These are phyloP conservation scores for Rhizophagus clarus DNA, from an alignment of 192 early-diverging fungal species.

Conservation along the genomic window DNA sequence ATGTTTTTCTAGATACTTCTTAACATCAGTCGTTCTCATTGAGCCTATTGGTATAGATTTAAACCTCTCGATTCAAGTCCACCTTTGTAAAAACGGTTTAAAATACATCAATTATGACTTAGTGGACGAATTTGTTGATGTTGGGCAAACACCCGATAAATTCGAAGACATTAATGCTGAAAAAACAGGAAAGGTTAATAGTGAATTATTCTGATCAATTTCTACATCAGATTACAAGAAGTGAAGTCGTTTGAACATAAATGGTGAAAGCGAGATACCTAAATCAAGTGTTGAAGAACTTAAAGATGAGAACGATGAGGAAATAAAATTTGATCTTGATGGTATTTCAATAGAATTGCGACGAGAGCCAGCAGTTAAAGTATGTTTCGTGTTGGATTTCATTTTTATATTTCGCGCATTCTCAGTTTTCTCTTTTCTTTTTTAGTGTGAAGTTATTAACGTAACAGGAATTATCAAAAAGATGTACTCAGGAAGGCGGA, in stretches of 20 bases:
- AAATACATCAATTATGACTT: neutral
- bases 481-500: constrained; percentile 7
- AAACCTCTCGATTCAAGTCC: neutral
- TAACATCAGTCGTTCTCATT: neutral
- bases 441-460: constrained; percentile 23
- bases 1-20: neutral
- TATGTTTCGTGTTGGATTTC: neutral
- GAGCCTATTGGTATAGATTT: neutral
- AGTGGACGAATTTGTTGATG: too few species aligned
- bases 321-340: constrained; percentile 31
- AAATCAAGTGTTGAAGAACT: constrained; percentile 7
- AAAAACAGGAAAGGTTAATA: too few species aligned
- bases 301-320: constrained; percentile 16
- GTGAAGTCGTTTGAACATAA: too few species aligned
- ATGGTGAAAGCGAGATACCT: too few species aligned
- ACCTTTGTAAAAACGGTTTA: neutral
- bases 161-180: too few species aligned
- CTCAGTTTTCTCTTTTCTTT: constrained; percentile 1
- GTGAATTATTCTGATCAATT: too few species aligned
- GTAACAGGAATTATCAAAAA: constrained; percentile 16
- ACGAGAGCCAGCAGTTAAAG: constrained; percentile 2
- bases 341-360: constrained; percentile 10
- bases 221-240: too few species aligned
- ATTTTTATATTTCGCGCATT: neutral
- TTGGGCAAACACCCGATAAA: too few species aligned